Evolutionary conservation across 2,329 filamentous ascomycete species (phyloP), one percentile per base, ranked within the genome.

Genomic region (Botrytis cinerea): DNA sequence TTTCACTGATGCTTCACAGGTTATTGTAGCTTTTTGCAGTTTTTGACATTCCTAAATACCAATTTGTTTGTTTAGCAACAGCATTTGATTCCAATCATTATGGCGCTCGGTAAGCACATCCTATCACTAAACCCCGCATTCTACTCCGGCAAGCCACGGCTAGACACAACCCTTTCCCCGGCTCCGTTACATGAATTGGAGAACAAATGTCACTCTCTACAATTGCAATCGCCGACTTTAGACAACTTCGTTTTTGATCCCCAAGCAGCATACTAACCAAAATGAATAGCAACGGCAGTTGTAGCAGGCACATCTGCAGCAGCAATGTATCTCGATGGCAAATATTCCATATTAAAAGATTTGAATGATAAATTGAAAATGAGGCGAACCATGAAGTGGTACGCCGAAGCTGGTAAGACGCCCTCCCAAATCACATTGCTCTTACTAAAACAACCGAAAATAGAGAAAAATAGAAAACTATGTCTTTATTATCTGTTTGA

Each of bases 401-500:
- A 86, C 71, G 81, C 81, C 7, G 83, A 84, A 80, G 86, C 86
- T 54, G 79, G 88, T 89, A 81, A 75, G 81, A 73, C 57, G 51
- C 40, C 69, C 32, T 62, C 20, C 74, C 74, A 76, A 73, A 22
- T 22, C 4, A 35, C 43, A 16, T 25, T 43, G 3, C 45, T 28
- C 32, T 25, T 43, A 51, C 57, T 38, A 16, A 67, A 45, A 43
- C 35, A 57, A 25, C 10, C 14, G 18, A 22, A 25, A 18, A 18
- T 45, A 60, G 46, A 70, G 59, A 60, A 75, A 87, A 87, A 84
- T 35, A 82, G 84, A 71, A 84, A 86, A 35, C 77, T 85, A 12
- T 92, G 88, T 35, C 83, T 89, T 1, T 94, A 91, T 86, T 92
- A 92, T 81, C 82, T 87, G 72, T 90, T 94, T 79, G 88, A 90